These are phyloP conservation scores for Lachancea waltii DNA, from an alignment of 805 yeast species.

Conservation along the genomic window DNA sequence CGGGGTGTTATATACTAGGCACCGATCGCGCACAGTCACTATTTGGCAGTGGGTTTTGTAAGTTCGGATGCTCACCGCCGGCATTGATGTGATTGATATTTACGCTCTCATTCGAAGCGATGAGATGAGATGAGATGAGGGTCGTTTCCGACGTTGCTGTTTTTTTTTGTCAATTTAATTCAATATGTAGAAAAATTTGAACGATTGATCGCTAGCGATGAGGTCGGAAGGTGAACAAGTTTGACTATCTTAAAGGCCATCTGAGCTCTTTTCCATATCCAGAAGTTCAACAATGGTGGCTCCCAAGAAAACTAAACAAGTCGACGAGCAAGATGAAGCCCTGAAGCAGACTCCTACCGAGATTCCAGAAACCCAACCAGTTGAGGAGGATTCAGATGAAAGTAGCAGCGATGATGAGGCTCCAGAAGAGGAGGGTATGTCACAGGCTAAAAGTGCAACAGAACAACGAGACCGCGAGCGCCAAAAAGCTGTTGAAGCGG, in stretches of 20 bases:
- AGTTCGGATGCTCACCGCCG: slow-evolving; percentile 1
- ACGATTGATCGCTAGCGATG: too few relatives aligned
- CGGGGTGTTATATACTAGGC: slow-evolving; percentile 9
- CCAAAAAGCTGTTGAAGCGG: slow-evolving; percentile 22
- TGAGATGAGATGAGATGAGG: too few relatives aligned
- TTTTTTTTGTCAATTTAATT: too few relatives aligned
- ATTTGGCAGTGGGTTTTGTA: slow-evolving; percentile 10
- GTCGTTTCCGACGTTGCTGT: too few relatives aligned
- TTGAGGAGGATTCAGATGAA: slow-evolving; percentile 20
- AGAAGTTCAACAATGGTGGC: not conserved
- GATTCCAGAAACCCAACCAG: slow-evolving; percentile 2
- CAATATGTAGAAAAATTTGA: too few relatives aligned
- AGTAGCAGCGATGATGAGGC: slow-evolving; percentile 38
- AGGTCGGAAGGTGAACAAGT: too few relatives aligned
- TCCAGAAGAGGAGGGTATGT: slow-evolving; percentile 43
- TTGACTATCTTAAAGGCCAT: too few relatives aligned
- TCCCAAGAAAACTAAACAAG: slow-evolving; percentile 1
- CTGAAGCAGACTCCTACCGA: slow-evolving; percentile 4
- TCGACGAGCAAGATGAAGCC: slow-evolving; percentile 8
- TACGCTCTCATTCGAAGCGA: too few relatives aligned
- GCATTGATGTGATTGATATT: not conserved
- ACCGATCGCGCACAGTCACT: slow-evolving; percentile 7
- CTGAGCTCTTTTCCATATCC: not conserved
- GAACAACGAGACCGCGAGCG: slow-evolving; percentile 24
- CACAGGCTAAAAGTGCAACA: slow-evolving; percentile 22